Evolutionary conservation across 495 filamentous ascomycete genomes (phyloP).

Genomic region (Bombardia bombarda): DNA sequence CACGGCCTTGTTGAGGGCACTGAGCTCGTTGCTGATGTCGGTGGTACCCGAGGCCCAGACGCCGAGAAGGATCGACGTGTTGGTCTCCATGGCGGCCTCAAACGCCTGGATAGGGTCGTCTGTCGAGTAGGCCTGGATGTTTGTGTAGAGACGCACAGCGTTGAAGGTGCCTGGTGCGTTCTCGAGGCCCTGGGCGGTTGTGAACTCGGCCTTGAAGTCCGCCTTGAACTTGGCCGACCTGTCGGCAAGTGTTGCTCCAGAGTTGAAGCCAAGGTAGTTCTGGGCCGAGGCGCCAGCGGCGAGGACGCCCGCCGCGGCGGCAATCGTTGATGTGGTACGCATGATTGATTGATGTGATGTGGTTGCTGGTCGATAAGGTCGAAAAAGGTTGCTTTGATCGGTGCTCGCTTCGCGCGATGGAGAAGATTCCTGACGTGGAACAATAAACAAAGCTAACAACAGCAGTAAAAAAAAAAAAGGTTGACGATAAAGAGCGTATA

Average conservation of each 20-base stretch:
- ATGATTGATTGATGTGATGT: conserved; percentile 9
- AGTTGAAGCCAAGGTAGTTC: conserved; percentile 43
- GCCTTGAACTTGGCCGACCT: conserved; percentile 40
- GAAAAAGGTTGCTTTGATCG: too few species aligned
- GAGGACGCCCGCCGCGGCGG: conserved; percentile 22
- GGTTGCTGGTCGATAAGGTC: too few species aligned
- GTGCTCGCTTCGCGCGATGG: too few species aligned
- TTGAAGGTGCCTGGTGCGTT: conserved; percentile 39
- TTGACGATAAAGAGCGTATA: too few species aligned
- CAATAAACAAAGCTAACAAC: too few species aligned
- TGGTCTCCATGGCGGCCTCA: conserved; percentile 43
- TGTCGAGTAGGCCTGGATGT: conserved; percentile 44
- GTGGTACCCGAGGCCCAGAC: conserved; percentile 42
- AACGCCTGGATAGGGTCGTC: conserved; percentile 41
- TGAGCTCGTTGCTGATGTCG: conserved; percentile 42
- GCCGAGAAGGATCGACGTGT: conserved; percentile 42
- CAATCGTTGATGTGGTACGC: conserved; percentile 18
- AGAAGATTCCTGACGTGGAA: background rate
- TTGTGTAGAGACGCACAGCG: conserved; percentile 42
- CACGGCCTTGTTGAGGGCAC: conserved; percentile 37
- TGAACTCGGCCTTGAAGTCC: conserved; percentile 40
- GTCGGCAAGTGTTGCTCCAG: conserved; percentile 34
- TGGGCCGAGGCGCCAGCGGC: conserved; percentile 25
- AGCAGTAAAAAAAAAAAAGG: too few species aligned
- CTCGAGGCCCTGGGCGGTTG: conserved; percentile 32